These are phyloP conservation scores for Colletotrichum noveboracense DNA, from an alignment of 2,329 filamentous ascomycete genomes.

Conservation along the genomic window DNA sequence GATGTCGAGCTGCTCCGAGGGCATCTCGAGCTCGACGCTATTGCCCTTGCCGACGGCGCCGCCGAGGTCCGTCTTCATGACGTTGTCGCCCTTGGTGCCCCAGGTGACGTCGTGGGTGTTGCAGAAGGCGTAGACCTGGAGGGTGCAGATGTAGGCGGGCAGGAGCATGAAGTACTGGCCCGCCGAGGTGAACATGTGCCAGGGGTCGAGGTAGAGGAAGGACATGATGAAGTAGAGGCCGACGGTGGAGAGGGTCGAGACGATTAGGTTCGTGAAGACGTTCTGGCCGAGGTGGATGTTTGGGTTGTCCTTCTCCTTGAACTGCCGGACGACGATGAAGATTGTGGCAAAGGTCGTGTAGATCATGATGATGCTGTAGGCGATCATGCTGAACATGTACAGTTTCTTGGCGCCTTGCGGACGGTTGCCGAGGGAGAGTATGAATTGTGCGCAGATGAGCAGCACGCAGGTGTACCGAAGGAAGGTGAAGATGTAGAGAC, in stretches of 20 bases:
- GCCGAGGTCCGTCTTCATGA: slow-evolving; percentile 90
- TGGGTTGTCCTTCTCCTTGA: slow-evolving; percentile 57
- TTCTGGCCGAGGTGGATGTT: slow-evolving; percentile 73
- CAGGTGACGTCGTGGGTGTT: slow-evolving; percentile 99
- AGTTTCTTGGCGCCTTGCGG: slow-evolving; percentile 93
- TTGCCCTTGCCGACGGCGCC: slow-evolving; percentile 78
- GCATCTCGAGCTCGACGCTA: slow-evolving; percentile 95
- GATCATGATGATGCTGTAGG: slow-evolving; percentile 93
- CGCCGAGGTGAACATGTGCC: slow-evolving; percentile 97
- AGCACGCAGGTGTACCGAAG: slow-evolving; percentile 86
- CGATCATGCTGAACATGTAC: slow-evolving; percentile 85
- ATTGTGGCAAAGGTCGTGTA: slow-evolving; percentile 91
- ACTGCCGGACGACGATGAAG: slow-evolving; percentile 87
- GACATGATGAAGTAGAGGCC: slow-evolving; percentile 97
- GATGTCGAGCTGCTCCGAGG: slow-evolving; percentile 95
- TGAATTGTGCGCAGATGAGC: slow-evolving; percentile 93
- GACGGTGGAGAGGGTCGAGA: slow-evolving; percentile 86
- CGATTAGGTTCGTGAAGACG: slow-evolving; percentile 92
- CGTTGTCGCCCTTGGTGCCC: slow-evolving; percentile 98
- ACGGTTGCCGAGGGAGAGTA: slow-evolving; percentile 93
- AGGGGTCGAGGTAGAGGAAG: slow-evolving; percentile 95
- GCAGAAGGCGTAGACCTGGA: slow-evolving; percentile 98
- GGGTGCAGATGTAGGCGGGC: slow-evolving; percentile 92
- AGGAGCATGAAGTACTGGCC: slow-evolving; percentile 92
- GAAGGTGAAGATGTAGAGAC: slow-evolving; percentile 83